These are phyloP conservation scores for Colletotrichum sp. DNA, from an alignment of 2,329 filamentous ascomycete species.

Conservation along the genomic window DNA sequence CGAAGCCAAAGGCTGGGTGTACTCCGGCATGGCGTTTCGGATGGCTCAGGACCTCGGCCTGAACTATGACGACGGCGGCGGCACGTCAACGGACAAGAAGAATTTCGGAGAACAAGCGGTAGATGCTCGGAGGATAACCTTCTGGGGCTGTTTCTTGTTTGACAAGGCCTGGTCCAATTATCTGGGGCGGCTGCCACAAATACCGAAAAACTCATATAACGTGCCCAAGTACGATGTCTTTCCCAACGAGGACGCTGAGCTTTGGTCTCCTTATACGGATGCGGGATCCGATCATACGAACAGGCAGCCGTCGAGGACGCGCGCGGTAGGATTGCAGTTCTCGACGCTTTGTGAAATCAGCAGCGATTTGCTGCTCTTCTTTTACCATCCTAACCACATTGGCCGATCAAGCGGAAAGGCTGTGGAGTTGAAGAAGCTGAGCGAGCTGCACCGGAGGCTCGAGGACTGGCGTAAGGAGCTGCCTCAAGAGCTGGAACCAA, in stretches of 20 bases:
- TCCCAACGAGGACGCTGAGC: slow-evolving; percentile 82
- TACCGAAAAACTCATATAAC: slow-evolving; percentile 80
- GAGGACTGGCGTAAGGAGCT: slow-evolving; percentile 88
- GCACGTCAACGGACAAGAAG: slow-evolving; percentile 62
- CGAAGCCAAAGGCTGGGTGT: slow-evolving; percentile 97
- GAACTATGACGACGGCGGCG: slow-evolving; percentile 79
- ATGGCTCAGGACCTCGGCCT: slow-evolving; percentile 96
- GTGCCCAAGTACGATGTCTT: slow-evolving; percentile 92
- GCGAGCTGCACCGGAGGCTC: slow-evolving; percentile 86
- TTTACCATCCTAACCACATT: slow-evolving; percentile 82
- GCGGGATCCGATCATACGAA: slow-evolving; percentile 74
- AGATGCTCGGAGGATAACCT: slow-evolving; percentile 88
- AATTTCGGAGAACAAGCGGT: slow-evolving; percentile 80
- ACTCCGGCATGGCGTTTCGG: slow-evolving; percentile 96
- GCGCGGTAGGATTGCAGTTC: slow-evolving; percentile 82
- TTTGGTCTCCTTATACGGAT: slow-evolving; percentile 91
- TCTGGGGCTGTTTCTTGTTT: slow-evolving; percentile 98
- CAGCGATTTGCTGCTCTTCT: slow-evolving; percentile 85
- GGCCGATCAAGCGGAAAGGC: slow-evolving; percentile 74
- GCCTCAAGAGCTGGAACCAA: slow-evolving; percentile 86
- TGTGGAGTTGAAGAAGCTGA: slow-evolving; percentile 88
- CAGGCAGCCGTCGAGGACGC: slow-evolving; percentile 81
- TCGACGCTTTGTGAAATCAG: slow-evolving; percentile 90
- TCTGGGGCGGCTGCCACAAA: slow-evolving; percentile 86
- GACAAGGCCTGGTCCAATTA: slow-evolving; percentile 99